These are phyloP conservation scores for Termitomyces sp. DNA, from an alignment of 768 basidiomycete species.

Conservation along the genomic window DNA sequence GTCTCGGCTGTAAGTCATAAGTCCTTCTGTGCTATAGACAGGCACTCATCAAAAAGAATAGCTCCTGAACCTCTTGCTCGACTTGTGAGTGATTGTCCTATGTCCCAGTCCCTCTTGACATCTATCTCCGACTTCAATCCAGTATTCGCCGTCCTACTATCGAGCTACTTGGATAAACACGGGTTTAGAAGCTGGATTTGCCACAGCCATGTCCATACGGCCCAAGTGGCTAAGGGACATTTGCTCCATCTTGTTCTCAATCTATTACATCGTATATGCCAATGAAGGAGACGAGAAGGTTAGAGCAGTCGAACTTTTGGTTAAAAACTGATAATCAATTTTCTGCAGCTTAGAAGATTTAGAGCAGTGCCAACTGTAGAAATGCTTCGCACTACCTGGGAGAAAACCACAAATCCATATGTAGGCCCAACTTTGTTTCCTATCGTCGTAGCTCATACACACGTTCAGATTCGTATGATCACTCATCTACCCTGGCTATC, in stretches of 20 bases:
- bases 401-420: conserved; percentile 93
- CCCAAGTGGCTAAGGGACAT: conserved; percentile 90
- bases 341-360: conserved; percentile 74
- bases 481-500: conserved; percentile 56
- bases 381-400: conserved; percentile 95
- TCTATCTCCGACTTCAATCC: background rate
- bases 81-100: conserved; percentile 48
- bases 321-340: background rate
- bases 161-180: conserved; percentile 94
- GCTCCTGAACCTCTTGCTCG: conserved; percentile 92
- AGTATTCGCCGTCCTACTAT: conserved; percentile 93
- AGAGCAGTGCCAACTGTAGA: conserved; percentile 93
- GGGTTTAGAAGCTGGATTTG: conserved; percentile 96
- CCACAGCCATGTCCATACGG: conserved; percentile 88
- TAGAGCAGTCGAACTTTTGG: background rate
- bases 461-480: conserved; percentile 52
- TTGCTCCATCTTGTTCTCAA: conserved; percentile 76
- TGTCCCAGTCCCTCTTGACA: background rate
- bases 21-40: background rate
- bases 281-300: conserved; percentile 97
- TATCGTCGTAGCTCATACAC: background rate
- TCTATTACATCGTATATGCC: conserved; percentile 84
- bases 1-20: conserved; percentile 62
- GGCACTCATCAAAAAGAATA: conserved; percentile 19
- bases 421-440: conserved; percentile 33